phyloP scores from a whole-genome alignment of 805 yeast species.

The Candida oleophila region DNA sequence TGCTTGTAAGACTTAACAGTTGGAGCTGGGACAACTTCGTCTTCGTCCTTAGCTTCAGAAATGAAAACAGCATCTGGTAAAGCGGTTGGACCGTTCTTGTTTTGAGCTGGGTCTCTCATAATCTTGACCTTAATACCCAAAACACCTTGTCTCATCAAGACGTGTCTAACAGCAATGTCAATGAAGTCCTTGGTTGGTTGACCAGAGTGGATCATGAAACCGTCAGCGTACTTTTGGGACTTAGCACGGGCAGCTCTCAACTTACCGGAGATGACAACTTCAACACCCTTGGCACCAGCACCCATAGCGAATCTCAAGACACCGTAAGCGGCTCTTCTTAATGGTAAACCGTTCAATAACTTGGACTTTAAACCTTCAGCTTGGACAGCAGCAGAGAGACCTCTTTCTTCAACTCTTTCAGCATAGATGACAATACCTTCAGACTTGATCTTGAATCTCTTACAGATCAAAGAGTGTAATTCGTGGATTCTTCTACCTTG shows the following conservation, averaged over 20 bases:
- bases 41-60: slow-evolving; percentile 92
- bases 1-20: slow-evolving; percentile 73
- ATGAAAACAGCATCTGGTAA: slow-evolving; percentile 94
- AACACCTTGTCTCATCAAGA: slow-evolving; percentile 99
- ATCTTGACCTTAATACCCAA: slow-evolving; percentile 99
- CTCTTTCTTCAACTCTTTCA: slow-evolving; percentile 99
- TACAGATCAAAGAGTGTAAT: slow-evolving; percentile 94
- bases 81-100: slow-evolving; percentile 82
- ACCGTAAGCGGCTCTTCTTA: slow-evolving; percentile 99
- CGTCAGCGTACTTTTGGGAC: slow-evolving; percentile 99
- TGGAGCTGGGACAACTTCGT: slow-evolving; percentile 72
- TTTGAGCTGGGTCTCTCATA: slow-evolving; percentile 96
- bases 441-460: slow-evolving; percentile 96
- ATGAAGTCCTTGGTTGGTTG: slow-evolving; percentile 99
- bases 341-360: slow-evolving; percentile 97
- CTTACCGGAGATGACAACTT: slow-evolving; percentile 99
- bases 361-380: slow-evolving; percentile 99
- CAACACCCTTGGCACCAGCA: slow-evolving; percentile 99
- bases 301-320: slow-evolving; percentile 99
- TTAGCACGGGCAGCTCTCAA: slow-evolving; percentile 99
- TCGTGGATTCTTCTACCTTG: slow-evolving; percentile 99
- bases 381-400: slow-evolving; percentile 99
- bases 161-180: slow-evolving; percentile 99
- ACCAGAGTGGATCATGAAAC: slow-evolving; percentile 99
- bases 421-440: slow-evolving; percentile 94